Percentiles rank a stretch among this genome's conserved stretches.
phyloP scores from a whole-genome alignment of 345 rosid species.

The Aurinia saxatilis region DNA sequence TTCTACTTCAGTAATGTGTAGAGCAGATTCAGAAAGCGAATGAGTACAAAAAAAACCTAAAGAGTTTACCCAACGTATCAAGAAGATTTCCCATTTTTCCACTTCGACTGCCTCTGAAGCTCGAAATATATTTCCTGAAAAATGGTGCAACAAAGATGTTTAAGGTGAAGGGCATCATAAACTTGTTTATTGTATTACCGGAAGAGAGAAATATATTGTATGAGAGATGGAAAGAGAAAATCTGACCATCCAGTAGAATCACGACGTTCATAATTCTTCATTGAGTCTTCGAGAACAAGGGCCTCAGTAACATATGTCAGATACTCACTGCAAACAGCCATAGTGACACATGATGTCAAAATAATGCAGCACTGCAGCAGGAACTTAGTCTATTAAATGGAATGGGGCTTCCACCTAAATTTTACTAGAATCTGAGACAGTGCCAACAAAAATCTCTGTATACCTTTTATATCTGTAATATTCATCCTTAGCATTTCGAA shows the following conservation, averaged over 20 bases:
- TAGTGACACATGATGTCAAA: not conserved
- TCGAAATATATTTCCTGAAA: conserved; percentile 84
- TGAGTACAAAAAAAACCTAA: not conserved
- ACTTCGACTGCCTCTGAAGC: conserved; percentile 61
- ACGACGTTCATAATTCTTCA: conserved; percentile 81
- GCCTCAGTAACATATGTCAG: conserved; percentile 78
- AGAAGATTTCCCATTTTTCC: conserved; percentile 62
- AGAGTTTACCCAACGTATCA: conserved; percentile 63
- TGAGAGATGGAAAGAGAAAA: conserved; percentile 20
- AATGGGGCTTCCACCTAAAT: not conserved
- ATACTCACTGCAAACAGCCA: conserved; percentile 60
- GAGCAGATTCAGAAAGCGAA: not conserved
- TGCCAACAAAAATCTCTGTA: not conserved
- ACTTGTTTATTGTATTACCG: not conserved
- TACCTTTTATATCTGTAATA: conserved; percentile 97
- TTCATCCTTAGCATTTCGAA: conserved; percentile 83
- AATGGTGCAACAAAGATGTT: conserved; percentile 4
- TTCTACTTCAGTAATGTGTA: not conserved
- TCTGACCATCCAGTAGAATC: conserved; percentile 85
- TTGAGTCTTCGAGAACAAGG: conserved; percentile 84
- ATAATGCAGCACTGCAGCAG: not conserved
- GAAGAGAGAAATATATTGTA: not conserved
- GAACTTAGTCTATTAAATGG: not conserved
- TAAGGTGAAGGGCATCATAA: conserved; percentile 1
- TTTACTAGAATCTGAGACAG: not conserved